Percentiles rank a stretch among this genome's conserved stretches.
These are phyloP conservation scores for Auricularia auricula-judae DNA, from an alignment of 768 basidiomycete species.

Conservation along the genomic window DNA sequence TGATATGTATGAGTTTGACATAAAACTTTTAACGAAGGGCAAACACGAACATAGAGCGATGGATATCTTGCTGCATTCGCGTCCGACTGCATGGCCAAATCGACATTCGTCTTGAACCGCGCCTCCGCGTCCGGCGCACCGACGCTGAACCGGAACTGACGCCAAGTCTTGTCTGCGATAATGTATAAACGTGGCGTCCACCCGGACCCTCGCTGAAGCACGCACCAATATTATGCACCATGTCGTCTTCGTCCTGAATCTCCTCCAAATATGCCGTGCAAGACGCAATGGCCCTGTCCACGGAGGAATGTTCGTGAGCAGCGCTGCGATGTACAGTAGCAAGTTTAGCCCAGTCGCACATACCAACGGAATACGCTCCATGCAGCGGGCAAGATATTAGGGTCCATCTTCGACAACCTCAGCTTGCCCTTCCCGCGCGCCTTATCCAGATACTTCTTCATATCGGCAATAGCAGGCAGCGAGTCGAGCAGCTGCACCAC, in stretches of 20 bases:
- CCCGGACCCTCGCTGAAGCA: too few relatives aligned
- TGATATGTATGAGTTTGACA: not conserved
- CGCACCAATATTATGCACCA: constrained; percentile 38
- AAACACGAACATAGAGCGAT: constrained; percentile 18
- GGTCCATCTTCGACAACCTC: constrained; percentile 40
- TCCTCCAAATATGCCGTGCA: constrained; percentile 64
- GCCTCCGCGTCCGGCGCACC: constrained; percentile 65
- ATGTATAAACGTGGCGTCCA: too few relatives aligned
- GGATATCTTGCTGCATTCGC: constrained; percentile 33
- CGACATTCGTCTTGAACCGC: constrained; percentile 40
- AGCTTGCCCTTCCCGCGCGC: constrained; percentile 44
- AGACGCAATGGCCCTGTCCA: constrained; percentile 51
- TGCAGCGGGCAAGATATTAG: constrained; percentile 41
- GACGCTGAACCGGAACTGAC: constrained; percentile 60
- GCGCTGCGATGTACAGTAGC: too few relatives aligned
- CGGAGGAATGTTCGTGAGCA: too few relatives aligned
- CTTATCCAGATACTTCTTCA: constrained; percentile 46
- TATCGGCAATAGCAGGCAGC: constrained; percentile 40
- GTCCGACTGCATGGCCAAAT: constrained; percentile 25
- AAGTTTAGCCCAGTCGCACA: constrained; percentile 4
- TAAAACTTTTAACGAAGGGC: constrained; percentile 32
- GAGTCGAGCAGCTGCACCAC: constrained; percentile 34
- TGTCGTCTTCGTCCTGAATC: constrained; percentile 41
- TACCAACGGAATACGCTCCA: constrained; percentile 60
- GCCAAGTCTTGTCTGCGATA: constrained; percentile 32